Base-by-base conservation (phyloP, 371 early-diverging fungal genomes). In the Mucor piriformis region DNA sequence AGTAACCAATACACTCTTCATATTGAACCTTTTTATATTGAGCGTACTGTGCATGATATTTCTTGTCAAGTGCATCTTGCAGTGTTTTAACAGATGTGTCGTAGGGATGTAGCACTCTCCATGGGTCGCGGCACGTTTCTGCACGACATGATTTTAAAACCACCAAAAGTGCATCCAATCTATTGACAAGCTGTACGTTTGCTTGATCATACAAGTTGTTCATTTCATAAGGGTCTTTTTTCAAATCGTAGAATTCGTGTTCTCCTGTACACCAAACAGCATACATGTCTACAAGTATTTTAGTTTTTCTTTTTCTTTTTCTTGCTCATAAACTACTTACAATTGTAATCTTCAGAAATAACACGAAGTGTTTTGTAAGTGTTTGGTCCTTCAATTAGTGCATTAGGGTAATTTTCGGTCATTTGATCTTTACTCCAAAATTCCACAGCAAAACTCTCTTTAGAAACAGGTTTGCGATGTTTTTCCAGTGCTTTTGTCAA, bases 221-320 rank as follows among this genome's bases (percentile, higher is more conserved):
- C 37, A 79, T 34, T 63, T 86, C 83, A 66, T 84, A 83, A 15
- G 88, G 88, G 38, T 88, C 88, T 12, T 71, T 57, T 27, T 73
- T 73, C 25, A 84, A 54, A 50, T 86, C 77, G 52, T 84, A 86
- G 18, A 85, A 64, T 59, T 88, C 86, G 53, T 78, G 80, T 37
- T 85, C 84, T 25, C 85, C 85, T 6, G 85, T 88, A 64, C 86
- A 88, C 84, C 84, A 84, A 8, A 79, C 79, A 18, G 80, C 59
- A 65, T 85, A 88, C 57, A 79, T 71, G 20, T 78, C 74, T 70
- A 37, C 12, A n/a, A 0, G 10, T 42, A 10, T n/a, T 18, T 7
- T 20, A 3, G 18, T 7, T 5, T 18, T 7, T 46, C 46, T 8
- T 5, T 4, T 15, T 1, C 16, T 11, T 8, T 40, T 3, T 20